phyloP scores from a whole-genome alignment of 441 rosid species.

The Arabidopsis lyrata region DNA sequence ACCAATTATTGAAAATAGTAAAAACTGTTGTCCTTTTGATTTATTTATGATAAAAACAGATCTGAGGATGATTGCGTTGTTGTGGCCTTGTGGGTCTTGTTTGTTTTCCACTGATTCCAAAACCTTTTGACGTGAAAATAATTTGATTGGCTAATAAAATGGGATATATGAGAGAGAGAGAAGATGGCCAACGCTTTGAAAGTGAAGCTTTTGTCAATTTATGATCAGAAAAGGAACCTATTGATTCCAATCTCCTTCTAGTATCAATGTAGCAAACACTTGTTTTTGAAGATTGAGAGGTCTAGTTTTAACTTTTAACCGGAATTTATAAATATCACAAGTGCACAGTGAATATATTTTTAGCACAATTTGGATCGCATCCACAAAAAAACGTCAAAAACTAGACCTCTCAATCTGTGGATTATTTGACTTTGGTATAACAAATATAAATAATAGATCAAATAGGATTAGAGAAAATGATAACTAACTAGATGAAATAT shows the following conservation, averaged over 20 bases:
- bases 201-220: constrained; percentile 43
- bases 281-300: not conserved
- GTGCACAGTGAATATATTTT: not conserved
- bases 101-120: constrained; percentile 44
- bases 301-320: not conserved
- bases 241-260: constrained; percentile 34
- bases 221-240: constrained; percentile 35
- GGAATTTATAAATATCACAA: not conserved
- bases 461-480: no score
- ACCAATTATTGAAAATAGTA: constrained; percentile 36
- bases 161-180: constrained; percentile 25
- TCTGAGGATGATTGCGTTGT: constrained; percentile 37
- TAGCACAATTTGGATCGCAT: no score
- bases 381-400: no score
- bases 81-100: constrained; percentile 44
- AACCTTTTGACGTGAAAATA: constrained; percentile 30
- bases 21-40: constrained; percentile 14
- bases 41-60: constrained; percentile 36
- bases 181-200: constrained; percentile 43
- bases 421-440: no score
- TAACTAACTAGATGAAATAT: no score
- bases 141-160: constrained; percentile 37
- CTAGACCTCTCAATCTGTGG: no score
- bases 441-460: no score
- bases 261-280: constrained; percentile 17